A percentile compares a stretch with the other conserved stretches of the same genome.
phyloP scores from a whole-genome alignment of 176 grass and related monocot species.

The Typha latifolia region DNA sequence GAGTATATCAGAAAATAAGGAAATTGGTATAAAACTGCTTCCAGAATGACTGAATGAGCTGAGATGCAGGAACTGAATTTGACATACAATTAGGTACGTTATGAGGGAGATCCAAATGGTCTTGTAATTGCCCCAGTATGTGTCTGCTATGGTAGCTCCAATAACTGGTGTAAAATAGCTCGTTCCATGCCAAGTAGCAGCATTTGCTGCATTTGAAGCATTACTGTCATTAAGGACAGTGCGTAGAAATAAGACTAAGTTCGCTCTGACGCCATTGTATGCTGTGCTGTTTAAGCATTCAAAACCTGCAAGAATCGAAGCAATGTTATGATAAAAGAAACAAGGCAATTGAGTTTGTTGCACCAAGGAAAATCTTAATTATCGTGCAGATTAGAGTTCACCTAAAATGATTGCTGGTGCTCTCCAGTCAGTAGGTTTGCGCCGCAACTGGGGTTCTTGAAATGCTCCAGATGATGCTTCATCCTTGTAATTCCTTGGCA shows the following conservation, averaged over 20 bases:
- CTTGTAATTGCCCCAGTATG: slow-evolving; percentile 64
- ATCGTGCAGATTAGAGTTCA: slow-evolving; percentile 19
- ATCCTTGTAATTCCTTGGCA: background rate
- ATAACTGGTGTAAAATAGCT: slow-evolving; percentile 71
- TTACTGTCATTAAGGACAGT: slow-evolving; percentile 50
- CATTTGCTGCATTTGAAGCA: slow-evolving; percentile 62
- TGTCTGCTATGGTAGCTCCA: slow-evolving; percentile 58
- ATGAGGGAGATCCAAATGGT: slow-evolving; percentile 53
- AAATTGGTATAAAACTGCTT: background rate
- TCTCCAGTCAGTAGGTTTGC: slow-evolving; percentile 27
- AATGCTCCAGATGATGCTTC: background rate
- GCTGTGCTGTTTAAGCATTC: slow-evolving; percentile 79
- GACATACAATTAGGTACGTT: slow-evolving; percentile 67
- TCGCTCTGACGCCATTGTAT: slow-evolving; percentile 66
- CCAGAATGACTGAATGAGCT: background rate
- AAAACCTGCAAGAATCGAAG: slow-evolving; percentile 34
- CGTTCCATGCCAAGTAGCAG: slow-evolving; percentile 68
- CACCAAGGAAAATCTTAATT: background rate
- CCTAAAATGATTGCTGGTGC: slow-evolving; percentile 47
- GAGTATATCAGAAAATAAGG: background rate
- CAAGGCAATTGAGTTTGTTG: slow-evolving; percentile 5
- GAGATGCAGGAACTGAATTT: background rate
- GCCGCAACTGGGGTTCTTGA: slow-evolving; percentile 12
- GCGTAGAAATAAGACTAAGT: slow-evolving; percentile 65
- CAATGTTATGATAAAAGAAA: background rate